Percentiles rank a stretch among this genome's conserved stretches.
phyloP scores from a whole-genome alignment of 1,139 yeast species.

The Lodderomyces margitis region DNA sequence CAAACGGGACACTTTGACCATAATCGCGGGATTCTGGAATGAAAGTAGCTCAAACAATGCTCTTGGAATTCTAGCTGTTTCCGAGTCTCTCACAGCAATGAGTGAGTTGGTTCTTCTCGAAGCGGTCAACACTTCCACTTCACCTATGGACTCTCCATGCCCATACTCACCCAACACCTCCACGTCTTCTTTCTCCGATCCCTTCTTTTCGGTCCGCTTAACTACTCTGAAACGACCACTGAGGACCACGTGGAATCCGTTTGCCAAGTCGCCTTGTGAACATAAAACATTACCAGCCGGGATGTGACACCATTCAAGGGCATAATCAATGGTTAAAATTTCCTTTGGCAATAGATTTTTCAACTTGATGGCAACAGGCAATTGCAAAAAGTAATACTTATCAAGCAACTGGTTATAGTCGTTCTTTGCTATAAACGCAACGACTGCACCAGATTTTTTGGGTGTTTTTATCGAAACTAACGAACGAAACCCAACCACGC shows the following conservation, averaged over 20 bases:
- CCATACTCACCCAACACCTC: constrained; percentile 75
- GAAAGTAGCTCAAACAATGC: constrained; percentile 83
- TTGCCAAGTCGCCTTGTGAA: constrained; percentile 83
- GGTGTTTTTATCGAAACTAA: constrained; percentile 66
- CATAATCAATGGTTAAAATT: constrained; percentile 77
- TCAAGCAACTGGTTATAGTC: constrained; percentile 69
- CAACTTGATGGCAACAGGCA: constrained; percentile 74
- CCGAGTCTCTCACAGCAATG: constrained; percentile 90
- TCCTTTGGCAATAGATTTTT: constrained; percentile 65
- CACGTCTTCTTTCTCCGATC: constrained; percentile 24
- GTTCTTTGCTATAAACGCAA: constrained; percentile 68
- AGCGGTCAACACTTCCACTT: constrained; percentile 89
- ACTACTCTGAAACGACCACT: constrained; percentile 86
- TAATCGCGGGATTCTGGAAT: constrained; percentile 80
- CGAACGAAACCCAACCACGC: constrained; percentile 77
- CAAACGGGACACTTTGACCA: constrained; percentile 84
- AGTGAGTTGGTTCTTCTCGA: constrained; percentile 69
- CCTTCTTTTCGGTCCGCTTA: constrained; percentile 18
- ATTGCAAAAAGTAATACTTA: constrained; percentile 68
- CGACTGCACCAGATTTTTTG: constrained; percentile 51
- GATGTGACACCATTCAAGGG: constrained; percentile 91
- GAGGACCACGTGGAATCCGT: constrained; percentile 86
- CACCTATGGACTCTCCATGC: constrained; percentile 94
- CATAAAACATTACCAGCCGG: constrained; percentile 81
- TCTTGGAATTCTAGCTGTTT: constrained; percentile 89